Base-by-base conservation (phyloP, 176 grass and related monocot species). In the Ampelocalamus luodianensis region DNA sequence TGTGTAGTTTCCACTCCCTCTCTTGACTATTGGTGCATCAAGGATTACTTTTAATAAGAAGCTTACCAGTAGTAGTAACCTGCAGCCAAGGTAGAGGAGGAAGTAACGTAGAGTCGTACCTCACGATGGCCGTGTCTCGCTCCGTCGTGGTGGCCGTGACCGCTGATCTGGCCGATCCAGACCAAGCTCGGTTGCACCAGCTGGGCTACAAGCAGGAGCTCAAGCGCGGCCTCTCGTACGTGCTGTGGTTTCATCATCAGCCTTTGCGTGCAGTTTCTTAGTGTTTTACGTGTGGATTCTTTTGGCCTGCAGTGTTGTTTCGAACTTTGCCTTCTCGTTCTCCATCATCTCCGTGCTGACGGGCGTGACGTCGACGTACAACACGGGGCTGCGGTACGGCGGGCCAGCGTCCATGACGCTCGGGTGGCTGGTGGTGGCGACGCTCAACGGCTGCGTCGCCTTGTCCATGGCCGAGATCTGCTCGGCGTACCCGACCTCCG, bases 381-480 rank as follows among this genome's bases (percentile, higher is more conserved):
- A 91, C 82, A 94, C 92, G 11, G 92, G 92, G n/a, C 89, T 94
- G 10, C 78, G 92, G 9, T 94, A 94, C 70, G 89, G 92, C 39
- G 91, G 91, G 32, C 85, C 91, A 44, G 85, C 67, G 78, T 93
- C 91, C 4, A 90, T 87, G 84, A 87, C 92, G 45, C 59, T 94
- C 0, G 89, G 92, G 3, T 94, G 92, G 89, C 13, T 94, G 1
- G 67, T 79, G 16, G 92, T 91, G 6, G 72, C 83, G 0, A 8
- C 45, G 20, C 86, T 97, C 75, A 93, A 90, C 42, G 68, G 54
- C 32, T 89, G 86, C 20, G 61, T 97, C 1, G 95, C 90, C 0
- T 48, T 97, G 71, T 92, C 95, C 58, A 97, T 94, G 95, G 95
- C 90, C 1, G 95, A 97, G 88, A 93, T 97, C 51, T 97, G 95